Conservation (phyloP, 1,139 yeast genomes). For the Pichia sp. region DNA sequence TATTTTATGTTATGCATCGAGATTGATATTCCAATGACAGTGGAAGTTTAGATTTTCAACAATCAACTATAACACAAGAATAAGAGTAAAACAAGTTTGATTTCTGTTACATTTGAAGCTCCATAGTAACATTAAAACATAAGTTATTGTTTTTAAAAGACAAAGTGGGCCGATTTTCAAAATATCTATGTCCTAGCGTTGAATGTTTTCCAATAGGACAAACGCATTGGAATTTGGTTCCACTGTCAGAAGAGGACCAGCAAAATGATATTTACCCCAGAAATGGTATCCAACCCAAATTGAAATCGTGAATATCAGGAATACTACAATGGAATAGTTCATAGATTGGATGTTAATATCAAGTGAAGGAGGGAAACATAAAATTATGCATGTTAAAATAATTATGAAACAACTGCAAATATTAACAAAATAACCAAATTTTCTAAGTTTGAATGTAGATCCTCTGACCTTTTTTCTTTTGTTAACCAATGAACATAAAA, state of each 20-base stretch:
- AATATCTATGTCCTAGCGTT: too few species aligned
- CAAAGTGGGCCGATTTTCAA: too few species aligned
- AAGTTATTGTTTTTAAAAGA: too few species aligned
- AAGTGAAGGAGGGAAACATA: conserved; percentile 70
- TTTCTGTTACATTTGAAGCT: too few species aligned
- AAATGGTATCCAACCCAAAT: conserved; percentile 46
- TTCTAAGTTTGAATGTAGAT: conserved; percentile 62
- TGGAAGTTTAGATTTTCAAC: too few species aligned
- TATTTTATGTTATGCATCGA: too few species aligned
- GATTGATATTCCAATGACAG: too few species aligned
- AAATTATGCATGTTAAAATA: conserved; percentile 50
- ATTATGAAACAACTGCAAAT: conserved; percentile 57
- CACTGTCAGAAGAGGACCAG: conserved; percentile 42
- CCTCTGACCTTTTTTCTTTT: conserved; percentile 61
- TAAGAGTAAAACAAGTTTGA: too few species aligned
- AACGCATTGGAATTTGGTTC: conserved; percentile 1
- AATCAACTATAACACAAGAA: too few species aligned
- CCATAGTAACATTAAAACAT: too few species aligned
- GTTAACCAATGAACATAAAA: conserved; percentile 54
- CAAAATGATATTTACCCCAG: conserved; percentile 59
- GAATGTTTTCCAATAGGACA: too few species aligned
- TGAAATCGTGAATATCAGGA: conserved; percentile 41
- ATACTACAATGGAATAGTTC: conserved; percentile 71
- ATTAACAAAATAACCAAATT: conserved; percentile 62
- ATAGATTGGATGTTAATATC: conserved; percentile 57